Base-by-base conservation (phyloP, 78 protist genomes). In the Dictyostelium capitatum region DNA sequence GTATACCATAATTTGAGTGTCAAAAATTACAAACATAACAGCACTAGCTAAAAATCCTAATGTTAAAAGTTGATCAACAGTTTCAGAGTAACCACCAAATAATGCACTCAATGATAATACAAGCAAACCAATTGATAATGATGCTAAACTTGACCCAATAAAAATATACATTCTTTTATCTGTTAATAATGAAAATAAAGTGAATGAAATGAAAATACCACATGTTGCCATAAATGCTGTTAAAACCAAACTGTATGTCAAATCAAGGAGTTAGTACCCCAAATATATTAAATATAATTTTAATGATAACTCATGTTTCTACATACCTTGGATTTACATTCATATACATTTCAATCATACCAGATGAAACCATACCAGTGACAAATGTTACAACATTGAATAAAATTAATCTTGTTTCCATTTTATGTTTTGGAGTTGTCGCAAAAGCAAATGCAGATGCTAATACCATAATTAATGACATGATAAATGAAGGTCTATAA, bases 1-100 rank as follows among this genome's bases (percentile, higher is more conserved):
- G 14, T 83, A 74, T 6, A 83, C 73, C 20, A 83, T 83, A 7
- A 83, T 14, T 72, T 83, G 91, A 4, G 91, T 83, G 14, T 83
- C 91, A 30, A 25, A 83, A 2, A 72, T 65, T 0, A 47, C 82
- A 12, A 69, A 83, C 32, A 77, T 54, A 12, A 83, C 47, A 54
- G 67, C 28, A 37, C 48, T 67, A 30, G 75, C 75, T 15, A 67
- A 67, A 30, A 67, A 15, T 15, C 43, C 75, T 6, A 67, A 32
- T 6, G 32, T 32, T 12, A 67, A 67, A 57, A 82, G 17, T 20
- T n/a, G 46, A 32, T 82, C 89, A 4, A 82, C 28, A 30, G 48
- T 8, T 69, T 82, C 62, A 15, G 69, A 67, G 1, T 50, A 15
- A 0, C 75, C 75, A 30, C 53, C n/a, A 51, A 82, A 82, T 51